A percentile compares a stretch with the other conserved stretches of the same genome.
Conservation (phyloP, 108 stramenopile genomes). For the Cylindrotheca fusiformis region DNA sequence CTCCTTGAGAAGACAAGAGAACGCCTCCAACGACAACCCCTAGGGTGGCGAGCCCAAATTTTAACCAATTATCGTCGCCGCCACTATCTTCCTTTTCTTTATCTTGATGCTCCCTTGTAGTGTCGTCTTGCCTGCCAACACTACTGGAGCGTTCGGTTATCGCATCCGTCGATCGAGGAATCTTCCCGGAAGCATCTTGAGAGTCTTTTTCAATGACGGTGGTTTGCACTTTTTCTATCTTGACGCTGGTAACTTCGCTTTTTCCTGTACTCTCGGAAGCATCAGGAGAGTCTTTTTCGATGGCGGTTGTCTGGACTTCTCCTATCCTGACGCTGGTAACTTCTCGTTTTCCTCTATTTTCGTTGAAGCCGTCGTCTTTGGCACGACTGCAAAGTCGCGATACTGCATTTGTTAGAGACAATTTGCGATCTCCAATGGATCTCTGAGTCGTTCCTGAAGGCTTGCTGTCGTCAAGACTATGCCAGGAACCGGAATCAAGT, state of each 20-base stretch:
- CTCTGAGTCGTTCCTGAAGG: too few relatives aligned
- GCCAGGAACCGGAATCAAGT: background rate
- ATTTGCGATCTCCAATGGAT: too few relatives aligned
- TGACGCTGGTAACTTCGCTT: background rate
- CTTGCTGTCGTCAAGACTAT: too few relatives aligned
- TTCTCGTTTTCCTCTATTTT: background rate
- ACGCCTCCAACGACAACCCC: conserved; percentile 22
- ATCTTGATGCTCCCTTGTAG: background rate
- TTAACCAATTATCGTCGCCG: conserved; percentile 10
- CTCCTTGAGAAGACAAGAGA: conserved; percentile 5
- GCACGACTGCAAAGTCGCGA: too few relatives aligned
- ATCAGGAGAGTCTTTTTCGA: background rate
- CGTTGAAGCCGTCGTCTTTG: background rate
- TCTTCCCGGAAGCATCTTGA: background rate
- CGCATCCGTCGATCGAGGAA: too few relatives aligned
- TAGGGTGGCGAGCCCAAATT: conserved; percentile 21
- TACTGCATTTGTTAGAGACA: too few relatives aligned
- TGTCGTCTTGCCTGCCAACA: too few relatives aligned
- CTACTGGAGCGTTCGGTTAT: too few relatives aligned
- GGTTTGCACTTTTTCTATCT: background rate
- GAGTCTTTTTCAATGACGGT: background rate
- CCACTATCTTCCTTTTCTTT: too few relatives aligned
- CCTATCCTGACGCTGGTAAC: background rate
- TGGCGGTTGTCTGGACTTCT: background rate
- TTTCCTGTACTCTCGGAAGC: background rate